These are phyloP conservation scores for Xylariales sp. DNA, from an alignment of 2,329 filamentous ascomycete genomes.

Conservation along the genomic window DNA sequence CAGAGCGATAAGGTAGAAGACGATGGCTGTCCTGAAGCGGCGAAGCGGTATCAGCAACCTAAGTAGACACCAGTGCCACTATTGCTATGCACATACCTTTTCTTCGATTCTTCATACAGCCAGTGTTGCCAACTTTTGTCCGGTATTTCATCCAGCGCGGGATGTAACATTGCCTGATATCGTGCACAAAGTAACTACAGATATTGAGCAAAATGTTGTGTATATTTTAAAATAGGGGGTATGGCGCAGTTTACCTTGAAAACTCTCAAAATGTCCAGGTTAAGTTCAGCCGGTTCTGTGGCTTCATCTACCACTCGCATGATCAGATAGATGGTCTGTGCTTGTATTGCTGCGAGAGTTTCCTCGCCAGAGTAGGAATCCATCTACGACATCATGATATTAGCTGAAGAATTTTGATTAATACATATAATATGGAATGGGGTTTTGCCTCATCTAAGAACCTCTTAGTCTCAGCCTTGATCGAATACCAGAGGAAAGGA, in stretches of 20 bases:
- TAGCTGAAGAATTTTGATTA: too few species aligned
- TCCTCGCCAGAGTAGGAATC: not conserved
- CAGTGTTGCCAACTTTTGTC: not conserved
- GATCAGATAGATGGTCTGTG: not conserved
- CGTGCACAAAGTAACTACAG: too few species aligned
- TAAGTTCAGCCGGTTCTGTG: not conserved
- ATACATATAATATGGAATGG: too few species aligned
- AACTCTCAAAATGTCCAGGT: not conserved
- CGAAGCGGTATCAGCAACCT: too few species aligned
- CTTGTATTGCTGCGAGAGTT: not conserved
- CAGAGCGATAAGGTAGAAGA: not conserved
- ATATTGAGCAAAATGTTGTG: too few species aligned
- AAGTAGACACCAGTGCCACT: too few species aligned
- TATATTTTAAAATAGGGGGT: too few species aligned
- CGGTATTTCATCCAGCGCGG: too few species aligned
- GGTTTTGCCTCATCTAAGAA: not conserved
- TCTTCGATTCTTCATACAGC: not conserved
- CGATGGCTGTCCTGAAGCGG: too few species aligned
- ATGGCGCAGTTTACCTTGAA: not conserved
- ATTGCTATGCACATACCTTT: not conserved
- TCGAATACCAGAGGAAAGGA: conserved; percentile 13
- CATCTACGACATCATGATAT: not conserved
- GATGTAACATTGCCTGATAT: too few species aligned
- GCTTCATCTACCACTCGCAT: not conserved
- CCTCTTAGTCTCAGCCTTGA: conserved; percentile 10